Evolutionary conservation across 441 rosid species (phyloP).

Genomic region (Cnidoscolus chayamansa): DNA sequence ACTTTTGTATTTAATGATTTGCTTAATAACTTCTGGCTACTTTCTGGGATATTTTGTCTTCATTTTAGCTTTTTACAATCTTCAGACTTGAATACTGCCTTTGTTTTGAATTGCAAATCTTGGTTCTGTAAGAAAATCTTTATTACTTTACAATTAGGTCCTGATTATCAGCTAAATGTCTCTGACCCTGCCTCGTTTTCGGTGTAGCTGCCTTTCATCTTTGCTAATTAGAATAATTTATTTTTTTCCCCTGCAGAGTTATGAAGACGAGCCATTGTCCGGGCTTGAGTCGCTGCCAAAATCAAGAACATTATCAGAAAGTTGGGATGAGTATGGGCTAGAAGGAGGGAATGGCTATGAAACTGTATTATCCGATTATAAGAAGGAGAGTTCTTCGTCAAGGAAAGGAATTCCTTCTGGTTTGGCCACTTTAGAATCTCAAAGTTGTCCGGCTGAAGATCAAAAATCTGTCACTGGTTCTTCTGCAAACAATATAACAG

Average conservation of each 20-base stretch:
- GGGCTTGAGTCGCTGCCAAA: slow-evolving; percentile 40
- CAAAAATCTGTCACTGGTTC: slow-evolving; percentile 48
- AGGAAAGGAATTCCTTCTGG: slow-evolving; percentile 48
- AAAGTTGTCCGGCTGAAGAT: slow-evolving; percentile 48
- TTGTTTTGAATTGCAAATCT: neutral
- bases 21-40: slow-evolving; percentile 2
- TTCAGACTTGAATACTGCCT: no score
- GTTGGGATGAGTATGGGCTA: slow-evolving; percentile 63
- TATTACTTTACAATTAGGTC: neutral
- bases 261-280: slow-evolving; percentile 59
- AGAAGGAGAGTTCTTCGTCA: slow-evolving; percentile 47
- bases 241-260: slow-evolving; percentile 48
- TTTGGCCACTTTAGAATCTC: slow-evolving; percentile 39
- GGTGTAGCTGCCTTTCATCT: neutral
- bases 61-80: neutral
- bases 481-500: slow-evolving; percentile 35
- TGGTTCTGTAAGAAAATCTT: neutral
- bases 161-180: neutral
- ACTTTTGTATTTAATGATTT: slow-evolving; percentile 9
- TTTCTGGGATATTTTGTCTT: neutral
- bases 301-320: slow-evolving; percentile 52
- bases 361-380: slow-evolving; percentile 46
- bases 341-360: slow-evolving; percentile 43
- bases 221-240: no score
- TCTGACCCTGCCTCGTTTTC: neutral